phyloP scores from a whole-genome alignment of 768 basidiomycete genomes.

The Mycena filopes region DNA sequence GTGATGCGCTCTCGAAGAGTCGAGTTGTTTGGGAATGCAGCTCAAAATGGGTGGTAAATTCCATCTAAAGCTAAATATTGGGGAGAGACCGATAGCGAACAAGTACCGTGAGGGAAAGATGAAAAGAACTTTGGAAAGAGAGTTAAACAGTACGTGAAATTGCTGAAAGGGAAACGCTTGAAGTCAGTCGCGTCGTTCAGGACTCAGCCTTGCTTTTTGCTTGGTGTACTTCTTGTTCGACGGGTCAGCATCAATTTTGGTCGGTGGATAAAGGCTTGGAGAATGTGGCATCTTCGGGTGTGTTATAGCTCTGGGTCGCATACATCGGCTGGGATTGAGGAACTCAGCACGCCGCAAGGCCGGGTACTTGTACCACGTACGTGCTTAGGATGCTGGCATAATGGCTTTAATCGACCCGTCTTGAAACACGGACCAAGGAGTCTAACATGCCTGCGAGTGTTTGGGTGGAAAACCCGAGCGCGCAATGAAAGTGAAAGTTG shows the following conservation, averaged over 20 bases:
- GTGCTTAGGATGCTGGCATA: conserved; percentile 81
- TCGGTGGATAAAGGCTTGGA: conserved; percentile 64
- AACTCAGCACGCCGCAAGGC: conserved; percentile 67
- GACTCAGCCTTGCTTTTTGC: too few relatives aligned
- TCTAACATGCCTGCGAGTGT: conserved; percentile 87
- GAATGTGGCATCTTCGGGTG: conserved; percentile 75
- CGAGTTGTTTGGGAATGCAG: conserved; percentile 90
- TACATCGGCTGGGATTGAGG: conserved; percentile 69
- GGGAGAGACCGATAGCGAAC: too few relatives aligned
- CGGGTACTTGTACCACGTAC: conserved; percentile 61
- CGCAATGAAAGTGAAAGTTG: conserved; percentile 80
- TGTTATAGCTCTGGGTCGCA: conserved; percentile 72
- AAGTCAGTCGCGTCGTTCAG: too few relatives aligned
- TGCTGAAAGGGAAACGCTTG: too few relatives aligned
- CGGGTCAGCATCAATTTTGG: conserved; percentile 78
- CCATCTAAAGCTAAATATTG: conserved; percentile 48
- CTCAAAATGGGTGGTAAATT: conserved; percentile 86
- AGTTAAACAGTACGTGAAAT: too few relatives aligned
- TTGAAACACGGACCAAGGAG: conserved; percentile 90
- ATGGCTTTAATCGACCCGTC: conserved; percentile 85
- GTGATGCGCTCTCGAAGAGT: conserved; percentile 82
- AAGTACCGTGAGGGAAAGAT: too few relatives aligned
- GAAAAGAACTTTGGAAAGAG: too few relatives aligned
- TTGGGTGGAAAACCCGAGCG: conserved; percentile 77
- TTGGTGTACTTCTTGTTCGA: conserved; percentile 64